Percentiles rank a stretch among this genome's conserved stretches.
Evolutionary conservation across 371 early-diverging fungal genomes (phyloP).

Genomic region (Mucor saturninus): DNA sequence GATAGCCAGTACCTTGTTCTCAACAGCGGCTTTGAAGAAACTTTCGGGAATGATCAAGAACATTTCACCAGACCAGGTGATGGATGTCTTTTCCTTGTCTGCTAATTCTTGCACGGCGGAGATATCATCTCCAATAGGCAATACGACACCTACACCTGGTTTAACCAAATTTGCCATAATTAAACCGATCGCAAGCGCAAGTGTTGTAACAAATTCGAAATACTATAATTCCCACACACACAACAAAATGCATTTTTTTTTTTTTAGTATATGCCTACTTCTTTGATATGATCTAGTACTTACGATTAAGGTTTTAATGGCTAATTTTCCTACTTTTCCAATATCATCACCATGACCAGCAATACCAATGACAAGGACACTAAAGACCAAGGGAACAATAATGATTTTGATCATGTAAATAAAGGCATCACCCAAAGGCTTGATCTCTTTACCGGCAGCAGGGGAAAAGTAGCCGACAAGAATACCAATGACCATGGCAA

Average conservation of each 20-base stretch:
- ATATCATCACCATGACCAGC: constrained; percentile 77
- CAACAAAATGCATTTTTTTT: background rate
- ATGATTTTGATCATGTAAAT: constrained; percentile 75
- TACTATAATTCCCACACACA: constrained; percentile 36
- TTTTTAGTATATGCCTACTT: background rate
- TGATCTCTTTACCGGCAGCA: constrained; percentile 44
- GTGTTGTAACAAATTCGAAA: constrained; percentile 70
- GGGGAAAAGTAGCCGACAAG: constrained; percentile 65
- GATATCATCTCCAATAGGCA: constrained; percentile 26
- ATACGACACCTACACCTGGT: constrained; percentile 60
- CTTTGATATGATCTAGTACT: constrained; percentile 10
- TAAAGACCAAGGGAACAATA: constrained; percentile 75
- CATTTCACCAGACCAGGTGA: constrained; percentile 64
- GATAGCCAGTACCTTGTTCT: constrained; percentile 64
- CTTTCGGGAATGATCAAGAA: constrained; percentile 60
- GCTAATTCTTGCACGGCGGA: constrained; percentile 31
- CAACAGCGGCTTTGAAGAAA: constrained; percentile 59
- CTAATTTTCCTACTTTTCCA: constrained; percentile 63
- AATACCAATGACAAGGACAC: constrained; percentile 66
- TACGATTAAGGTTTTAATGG: constrained; percentile 67
- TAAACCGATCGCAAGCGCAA: constrained; percentile 76
- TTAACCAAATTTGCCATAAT: constrained; percentile 67
- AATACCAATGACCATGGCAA: constrained; percentile 66
- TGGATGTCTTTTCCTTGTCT: constrained; percentile 31
- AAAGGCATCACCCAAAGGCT: constrained; percentile 61